Percentiles rank a stretch among this genome's conserved stretches.
Evolutionary conservation across 345 rosid species (phyloP).

Genomic region (Acer campestre): DNA sequence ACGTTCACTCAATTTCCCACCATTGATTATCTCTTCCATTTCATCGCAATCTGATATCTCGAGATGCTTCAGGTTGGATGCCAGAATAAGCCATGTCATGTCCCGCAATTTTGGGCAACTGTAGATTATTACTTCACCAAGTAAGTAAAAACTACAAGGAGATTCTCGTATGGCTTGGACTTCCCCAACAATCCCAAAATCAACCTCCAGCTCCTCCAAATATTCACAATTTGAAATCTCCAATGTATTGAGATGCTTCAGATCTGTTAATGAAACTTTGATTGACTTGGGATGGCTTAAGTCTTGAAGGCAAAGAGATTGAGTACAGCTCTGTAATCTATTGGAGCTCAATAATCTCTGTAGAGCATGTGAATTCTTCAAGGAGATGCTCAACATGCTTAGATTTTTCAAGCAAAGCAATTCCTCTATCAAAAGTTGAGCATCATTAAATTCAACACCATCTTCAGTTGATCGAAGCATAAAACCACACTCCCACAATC

Average conservation of each 20-base stretch:
- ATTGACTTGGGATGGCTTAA: background rate
- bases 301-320: background rate
- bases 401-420: background rate
- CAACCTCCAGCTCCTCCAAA: background rate
- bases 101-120: background rate
- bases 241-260: background rate
- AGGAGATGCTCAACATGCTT: background rate
- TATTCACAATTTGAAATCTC: background rate
- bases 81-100: constrained; percentile 22
- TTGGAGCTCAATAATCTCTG: background rate
- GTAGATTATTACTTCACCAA: background rate
- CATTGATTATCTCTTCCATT: background rate
- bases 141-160: background rate
- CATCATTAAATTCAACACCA: background rate
- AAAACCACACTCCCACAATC: background rate
- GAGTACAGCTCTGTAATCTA: background rate
- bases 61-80: background rate
- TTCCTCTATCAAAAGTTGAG: background rate
- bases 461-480: background rate
- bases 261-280: background rate
- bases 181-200: background rate
- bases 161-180: background rate
- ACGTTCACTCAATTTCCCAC: background rate
- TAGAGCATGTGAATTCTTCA: background rate
- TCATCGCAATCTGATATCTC: background rate